phyloP scores from a whole-genome alignment of 495 filamentous ascomycete genomes.

The Barbatosphaeria neglecta region DNA sequence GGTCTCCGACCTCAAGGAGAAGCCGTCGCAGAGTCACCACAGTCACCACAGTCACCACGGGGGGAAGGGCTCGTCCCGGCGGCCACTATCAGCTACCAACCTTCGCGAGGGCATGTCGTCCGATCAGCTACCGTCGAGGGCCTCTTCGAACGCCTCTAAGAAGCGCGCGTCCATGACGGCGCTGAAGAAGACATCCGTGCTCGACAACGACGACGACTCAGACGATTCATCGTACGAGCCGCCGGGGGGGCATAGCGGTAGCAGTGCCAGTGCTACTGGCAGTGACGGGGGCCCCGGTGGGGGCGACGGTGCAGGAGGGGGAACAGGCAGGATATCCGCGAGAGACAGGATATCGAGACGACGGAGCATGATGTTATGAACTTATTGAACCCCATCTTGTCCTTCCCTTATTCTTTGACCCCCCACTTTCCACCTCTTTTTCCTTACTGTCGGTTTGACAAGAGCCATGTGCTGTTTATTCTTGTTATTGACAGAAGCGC shows the following conservation, averaged over 20 bases:
- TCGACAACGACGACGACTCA: slow-evolving; percentile 7
- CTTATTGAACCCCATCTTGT: slow-evolving; percentile 2
- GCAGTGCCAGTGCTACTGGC: slow-evolving; percentile 6
- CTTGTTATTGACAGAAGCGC: background rate
- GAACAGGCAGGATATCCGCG: slow-evolving; percentile 1
- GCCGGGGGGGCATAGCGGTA: slow-evolving; percentile 10
- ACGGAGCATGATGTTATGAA: slow-evolving; percentile 49
- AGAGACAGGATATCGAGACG: slow-evolving; percentile 18
- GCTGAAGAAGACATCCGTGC: slow-evolving; percentile 16
- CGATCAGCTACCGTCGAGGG: slow-evolving; percentile 3
- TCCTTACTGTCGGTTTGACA: too few relatives aligned
- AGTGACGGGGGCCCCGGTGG: background rate
- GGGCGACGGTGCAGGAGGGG: slow-evolving; percentile 1
- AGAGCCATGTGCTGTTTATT: too few relatives aligned
- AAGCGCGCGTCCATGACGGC: slow-evolving; percentile 30
- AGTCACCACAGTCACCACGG: background rate
- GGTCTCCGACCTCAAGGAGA: slow-evolving; percentile 1
- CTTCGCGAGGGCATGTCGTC: slow-evolving; percentile 4
- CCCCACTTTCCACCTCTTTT: too few relatives aligned
- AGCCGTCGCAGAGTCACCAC: too few relatives aligned
- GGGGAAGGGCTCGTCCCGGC: background rate
- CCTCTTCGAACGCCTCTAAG: slow-evolving; percentile 10
- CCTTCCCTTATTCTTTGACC: too few relatives aligned
- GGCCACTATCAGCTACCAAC: background rate
- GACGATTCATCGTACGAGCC: slow-evolving; percentile 4